These are phyloP conservation scores for Periconia sp. DNA, from an alignment of 2,329 filamentous ascomycete genomes.

Conservation along the genomic window DNA sequence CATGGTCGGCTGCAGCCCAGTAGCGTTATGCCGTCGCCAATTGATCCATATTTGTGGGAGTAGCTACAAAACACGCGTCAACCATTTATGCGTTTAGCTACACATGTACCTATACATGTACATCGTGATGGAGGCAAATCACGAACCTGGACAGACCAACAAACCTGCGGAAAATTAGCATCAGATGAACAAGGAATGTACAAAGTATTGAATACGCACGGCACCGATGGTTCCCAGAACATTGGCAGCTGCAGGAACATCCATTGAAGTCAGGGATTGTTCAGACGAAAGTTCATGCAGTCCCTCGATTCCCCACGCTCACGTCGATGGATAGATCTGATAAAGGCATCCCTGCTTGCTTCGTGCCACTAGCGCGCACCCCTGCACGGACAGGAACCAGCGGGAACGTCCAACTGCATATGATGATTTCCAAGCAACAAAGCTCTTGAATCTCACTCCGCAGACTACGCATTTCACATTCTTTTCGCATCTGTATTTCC, in stretches of 20 bases:
- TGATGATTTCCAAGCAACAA: conserved; percentile 11
- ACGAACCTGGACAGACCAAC: conserved; percentile 65
- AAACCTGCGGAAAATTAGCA: conserved; percentile 44
- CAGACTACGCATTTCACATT: background rate
- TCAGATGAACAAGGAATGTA: background rate
- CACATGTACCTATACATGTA: too few relatives aligned
- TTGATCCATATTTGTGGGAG: conserved; percentile 72
- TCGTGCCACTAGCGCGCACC: background rate
- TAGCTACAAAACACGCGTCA: conserved; percentile 49
- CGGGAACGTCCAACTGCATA: background rate
- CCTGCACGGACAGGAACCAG: conserved; percentile 9
- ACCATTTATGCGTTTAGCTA: background rate
- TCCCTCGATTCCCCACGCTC: background rate
- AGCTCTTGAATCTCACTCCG: background rate
- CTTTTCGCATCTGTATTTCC: conserved; percentile 1
- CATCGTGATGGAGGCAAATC: background rate
- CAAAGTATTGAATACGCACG: conserved; percentile 36
- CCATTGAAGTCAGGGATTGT: conserved; percentile 46
- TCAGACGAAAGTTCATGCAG: conserved; percentile 2
- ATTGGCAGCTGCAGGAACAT: conserved; percentile 59
- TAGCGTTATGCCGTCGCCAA: conserved; percentile 65
- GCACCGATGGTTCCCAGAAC: conserved; percentile 62
- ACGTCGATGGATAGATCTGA: background rate
- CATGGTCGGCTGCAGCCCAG: conserved; percentile 67
- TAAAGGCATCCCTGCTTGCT: conserved; percentile 2